Evolutionary conservation across 1,284 basidiomycete genomes (phyloP).

Genomic region (Blastosporella zonata): DNA sequence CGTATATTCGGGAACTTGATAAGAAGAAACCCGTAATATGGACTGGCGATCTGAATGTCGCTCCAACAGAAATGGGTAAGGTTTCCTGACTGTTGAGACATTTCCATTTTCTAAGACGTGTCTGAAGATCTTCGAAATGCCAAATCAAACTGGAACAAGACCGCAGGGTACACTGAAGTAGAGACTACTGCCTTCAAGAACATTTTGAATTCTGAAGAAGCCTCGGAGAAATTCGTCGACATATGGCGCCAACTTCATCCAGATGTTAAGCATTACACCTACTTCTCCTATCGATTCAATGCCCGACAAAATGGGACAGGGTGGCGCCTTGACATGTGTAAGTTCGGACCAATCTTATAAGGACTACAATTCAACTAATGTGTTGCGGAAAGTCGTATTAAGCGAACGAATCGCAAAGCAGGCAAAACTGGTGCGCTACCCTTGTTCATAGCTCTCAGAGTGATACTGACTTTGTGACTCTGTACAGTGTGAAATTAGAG

Average conservation of each 20-base stretch:
- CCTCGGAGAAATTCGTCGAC: constrained; percentile 61
- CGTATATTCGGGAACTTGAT: constrained; percentile 71
- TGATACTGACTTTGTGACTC: not conserved
- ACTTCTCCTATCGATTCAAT: constrained; percentile 84
- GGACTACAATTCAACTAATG: not conserved
- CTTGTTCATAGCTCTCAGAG: not conserved
- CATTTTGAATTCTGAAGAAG: constrained; percentile 51
- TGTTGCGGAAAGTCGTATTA: constrained; percentile 52
- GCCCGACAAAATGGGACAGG: constrained; percentile 80
- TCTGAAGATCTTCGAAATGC: constrained; percentile 60
- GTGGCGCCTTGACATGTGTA: constrained; percentile 87
- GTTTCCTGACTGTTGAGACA: not conserved
- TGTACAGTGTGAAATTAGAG: constrained; percentile 69
- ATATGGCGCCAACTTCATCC: constrained; percentile 81
- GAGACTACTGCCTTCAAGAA: constrained; percentile 71
- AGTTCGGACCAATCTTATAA: constrained; percentile 27
- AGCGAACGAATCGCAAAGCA: constrained; percentile 63
- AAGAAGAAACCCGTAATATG: constrained; percentile 82
- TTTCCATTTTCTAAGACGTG: not conserved
- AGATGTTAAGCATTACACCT: constrained; percentile 70
- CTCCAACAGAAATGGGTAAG: constrained; percentile 69
- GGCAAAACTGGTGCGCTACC: constrained; percentile 51
- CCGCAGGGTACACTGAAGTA: constrained; percentile 74
- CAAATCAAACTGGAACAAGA: constrained; percentile 77
- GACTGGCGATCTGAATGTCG: constrained; percentile 88